Conservation (phyloP, 768 basidiomycete species). For the Brasilioporus rufonigricans region DNA sequence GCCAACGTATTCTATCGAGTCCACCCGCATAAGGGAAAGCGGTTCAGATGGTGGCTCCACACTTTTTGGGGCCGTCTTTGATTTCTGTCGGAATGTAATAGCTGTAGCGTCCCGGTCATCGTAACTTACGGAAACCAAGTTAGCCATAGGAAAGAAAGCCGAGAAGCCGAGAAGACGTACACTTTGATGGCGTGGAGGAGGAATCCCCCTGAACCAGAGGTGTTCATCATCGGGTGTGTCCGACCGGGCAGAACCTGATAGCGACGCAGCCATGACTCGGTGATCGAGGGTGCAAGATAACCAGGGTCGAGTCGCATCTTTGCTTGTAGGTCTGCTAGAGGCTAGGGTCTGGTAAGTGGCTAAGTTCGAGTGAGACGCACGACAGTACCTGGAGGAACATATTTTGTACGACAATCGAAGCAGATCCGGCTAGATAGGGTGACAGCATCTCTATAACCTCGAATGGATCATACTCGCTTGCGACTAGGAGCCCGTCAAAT, state of each 20-base stretch:
- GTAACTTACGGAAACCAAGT: constrained; percentile 40
- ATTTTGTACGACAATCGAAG: constrained; percentile 82
- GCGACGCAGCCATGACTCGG: constrained; percentile 82
- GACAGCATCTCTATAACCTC: constrained; percentile 73
- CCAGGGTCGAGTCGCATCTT: constrained; percentile 62
- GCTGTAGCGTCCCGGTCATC: constrained; percentile 64
- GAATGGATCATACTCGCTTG: constrained; percentile 81
- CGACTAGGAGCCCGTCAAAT: constrained; percentile 87
- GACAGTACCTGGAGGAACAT: constrained; percentile 67
- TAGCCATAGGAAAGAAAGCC: not conserved
- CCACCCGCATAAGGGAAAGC: constrained; percentile 16
- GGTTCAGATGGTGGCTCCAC: not conserved
- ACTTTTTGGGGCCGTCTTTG: constrained; percentile 24
- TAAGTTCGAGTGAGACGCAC: not conserved
- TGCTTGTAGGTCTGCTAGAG: constrained; percentile 74
- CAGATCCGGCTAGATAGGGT: constrained; percentile 82
- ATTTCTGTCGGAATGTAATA: constrained; percentile 43
- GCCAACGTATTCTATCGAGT: constrained; percentile 8
- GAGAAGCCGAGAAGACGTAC: constrained; percentile 38
- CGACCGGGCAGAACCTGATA: constrained; percentile 98
- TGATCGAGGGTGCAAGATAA: constrained; percentile 76
- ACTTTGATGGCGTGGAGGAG: constrained; percentile 85
- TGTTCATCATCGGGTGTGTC: constrained; percentile 93
- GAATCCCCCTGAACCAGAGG: constrained; percentile 86
- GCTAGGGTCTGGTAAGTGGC: constrained; percentile 37